Percentiles rank a stretch among this genome's conserved stretches.
Conservation (phyloP, 2,329 filamentous ascomycete species). For the Trichoderma oligosporum region DNA sequence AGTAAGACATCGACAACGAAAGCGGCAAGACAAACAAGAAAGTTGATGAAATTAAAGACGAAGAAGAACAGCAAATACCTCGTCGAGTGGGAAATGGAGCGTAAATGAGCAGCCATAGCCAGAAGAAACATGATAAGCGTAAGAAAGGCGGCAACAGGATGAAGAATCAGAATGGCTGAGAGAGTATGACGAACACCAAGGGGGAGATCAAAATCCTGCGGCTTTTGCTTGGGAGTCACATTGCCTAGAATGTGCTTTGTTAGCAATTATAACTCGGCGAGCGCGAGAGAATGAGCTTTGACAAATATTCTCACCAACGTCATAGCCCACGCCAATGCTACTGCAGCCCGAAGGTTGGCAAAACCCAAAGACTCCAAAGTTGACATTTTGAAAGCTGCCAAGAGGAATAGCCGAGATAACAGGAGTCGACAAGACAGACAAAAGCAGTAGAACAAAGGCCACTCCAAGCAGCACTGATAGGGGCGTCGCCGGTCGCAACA, state of each 20-base stretch:
- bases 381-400: constrained; percentile 69
- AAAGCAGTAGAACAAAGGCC: constrained; percentile 79
- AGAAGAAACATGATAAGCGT: constrained; percentile 81
- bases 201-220: constrained; percentile 54
- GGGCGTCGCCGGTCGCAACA: constrained; percentile 90
- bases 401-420: constrained; percentile 82
- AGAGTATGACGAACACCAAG: constrained; percentile 56
- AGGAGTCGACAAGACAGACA: constrained; percentile 87
- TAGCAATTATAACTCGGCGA: not conserved
- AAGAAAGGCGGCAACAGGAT: constrained; percentile 83
- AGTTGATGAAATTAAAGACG: constrained; percentile 79
- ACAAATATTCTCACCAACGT: constrained; percentile 54
- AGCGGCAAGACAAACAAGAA: constrained; percentile 77
- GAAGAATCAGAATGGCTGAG: constrained; percentile 86
- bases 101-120: constrained; percentile 77
- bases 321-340: constrained; percentile 77
- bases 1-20: constrained; percentile 92
- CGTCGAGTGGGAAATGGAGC: constrained; percentile 82
- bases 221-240: constrained; percentile 27
- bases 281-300: not conserved
- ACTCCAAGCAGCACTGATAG: constrained; percentile 78
- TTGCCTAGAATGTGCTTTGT: constrained; percentile 21
- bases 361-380: constrained; percentile 90
- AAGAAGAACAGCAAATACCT: constrained; percentile 81
- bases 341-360: constrained; percentile 68